Percentiles rank a stretch among this genome's conserved stretches.
Conservation (phyloP, 2,329 filamentous ascomycete species). For the Ascocoryne sarcoides region DNA sequence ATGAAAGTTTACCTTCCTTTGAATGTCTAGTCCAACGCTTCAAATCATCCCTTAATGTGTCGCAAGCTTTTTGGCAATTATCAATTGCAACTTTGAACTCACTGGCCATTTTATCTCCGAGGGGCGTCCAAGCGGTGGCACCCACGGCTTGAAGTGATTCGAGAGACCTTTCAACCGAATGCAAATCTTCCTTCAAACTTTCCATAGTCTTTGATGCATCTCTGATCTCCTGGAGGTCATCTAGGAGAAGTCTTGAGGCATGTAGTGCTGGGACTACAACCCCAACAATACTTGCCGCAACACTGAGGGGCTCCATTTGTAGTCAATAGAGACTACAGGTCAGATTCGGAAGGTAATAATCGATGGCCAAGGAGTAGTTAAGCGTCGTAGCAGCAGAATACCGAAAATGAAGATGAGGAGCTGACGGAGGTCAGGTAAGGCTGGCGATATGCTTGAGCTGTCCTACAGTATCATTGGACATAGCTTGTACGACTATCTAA, state of each 20-base stretch:
- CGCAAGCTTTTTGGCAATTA: constrained; percentile 26
- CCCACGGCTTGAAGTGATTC: constrained; percentile 24
- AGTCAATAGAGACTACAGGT: too few relatives aligned
- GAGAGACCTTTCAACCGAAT: constrained; percentile 25
- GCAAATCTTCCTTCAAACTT: constrained; percentile 25
- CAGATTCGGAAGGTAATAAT: too few relatives aligned
- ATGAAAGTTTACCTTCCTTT: constrained; percentile 26
- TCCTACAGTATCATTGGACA: too few relatives aligned
- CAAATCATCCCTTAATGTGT: constrained; percentile 26
- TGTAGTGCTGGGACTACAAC: constrained; percentile 27
- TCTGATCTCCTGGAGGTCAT: constrained; percentile 27
- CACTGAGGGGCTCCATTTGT: constrained; percentile 24
- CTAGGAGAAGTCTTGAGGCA: constrained; percentile 25
- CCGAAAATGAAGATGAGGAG: too few relatives aligned
- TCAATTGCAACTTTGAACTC: constrained; percentile 26
- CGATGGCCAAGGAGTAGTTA: too few relatives aligned
- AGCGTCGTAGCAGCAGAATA: too few relatives aligned
- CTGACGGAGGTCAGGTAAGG: too few relatives aligned
- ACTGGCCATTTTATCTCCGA: constrained; percentile 23
- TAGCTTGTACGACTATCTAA: too few relatives aligned
- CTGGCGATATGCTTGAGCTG: too few relatives aligned
- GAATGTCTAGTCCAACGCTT: constrained; percentile 29
- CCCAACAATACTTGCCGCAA: constrained; percentile 26
- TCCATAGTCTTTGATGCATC: constrained; percentile 28
- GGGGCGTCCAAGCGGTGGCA: constrained; percentile 27